Percentiles rank a stretch among this genome's conserved stretches.
These are phyloP conservation scores for Smallanthus sonchifolius DNA, from an alignment of 129 eudicot species.

Conservation along the genomic window DNA sequence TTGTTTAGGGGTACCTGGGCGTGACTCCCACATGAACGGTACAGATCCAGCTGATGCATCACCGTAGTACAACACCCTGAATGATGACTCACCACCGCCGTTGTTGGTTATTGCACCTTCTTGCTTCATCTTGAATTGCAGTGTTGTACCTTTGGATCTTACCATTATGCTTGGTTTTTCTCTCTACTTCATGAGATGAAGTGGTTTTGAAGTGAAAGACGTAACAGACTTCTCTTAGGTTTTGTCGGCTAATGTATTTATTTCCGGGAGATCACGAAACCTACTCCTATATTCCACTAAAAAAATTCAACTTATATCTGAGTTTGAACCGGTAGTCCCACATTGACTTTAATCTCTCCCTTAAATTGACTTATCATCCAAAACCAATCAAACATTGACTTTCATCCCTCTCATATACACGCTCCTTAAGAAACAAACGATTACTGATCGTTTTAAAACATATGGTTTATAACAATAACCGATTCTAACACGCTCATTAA, in stretches of 20 bases:
- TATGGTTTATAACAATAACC: too few relatives aligned
- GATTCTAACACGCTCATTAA: too few relatives aligned
- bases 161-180: not conserved
- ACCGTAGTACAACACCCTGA: conserved; percentile 59
- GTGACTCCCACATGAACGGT: conserved; percentile 78
- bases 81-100: conserved; percentile 34
- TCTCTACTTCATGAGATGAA: conserved; percentile 5
- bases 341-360: too few relatives aligned
- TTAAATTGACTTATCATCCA: too few relatives aligned
- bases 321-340: too few relatives aligned
- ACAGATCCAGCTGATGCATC: conserved; percentile 51
- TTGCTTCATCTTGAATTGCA: conserved; percentile 16
- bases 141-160: conserved; percentile 12
- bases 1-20: conserved; percentile 79
- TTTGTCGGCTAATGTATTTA: not conserved
- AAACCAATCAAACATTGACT: too few relatives aligned
- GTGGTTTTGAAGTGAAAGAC: conserved; percentile 17
- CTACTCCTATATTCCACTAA: too few relatives aligned
- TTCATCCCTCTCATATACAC: too few relatives aligned
- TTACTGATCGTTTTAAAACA: too few relatives aligned
- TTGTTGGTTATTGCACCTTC: conserved; percentile 12
- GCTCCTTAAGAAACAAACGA: too few relatives aligned
- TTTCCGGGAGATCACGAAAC: not conserved
- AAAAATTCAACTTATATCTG: too few relatives aligned
- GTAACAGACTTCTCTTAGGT: not conserved